Evolutionary conservation across 495 filamentous ascomycete species (phyloP), one percentile per base, ranked within the genome.

Genomic region (Neurospora intermedia): DNA sequence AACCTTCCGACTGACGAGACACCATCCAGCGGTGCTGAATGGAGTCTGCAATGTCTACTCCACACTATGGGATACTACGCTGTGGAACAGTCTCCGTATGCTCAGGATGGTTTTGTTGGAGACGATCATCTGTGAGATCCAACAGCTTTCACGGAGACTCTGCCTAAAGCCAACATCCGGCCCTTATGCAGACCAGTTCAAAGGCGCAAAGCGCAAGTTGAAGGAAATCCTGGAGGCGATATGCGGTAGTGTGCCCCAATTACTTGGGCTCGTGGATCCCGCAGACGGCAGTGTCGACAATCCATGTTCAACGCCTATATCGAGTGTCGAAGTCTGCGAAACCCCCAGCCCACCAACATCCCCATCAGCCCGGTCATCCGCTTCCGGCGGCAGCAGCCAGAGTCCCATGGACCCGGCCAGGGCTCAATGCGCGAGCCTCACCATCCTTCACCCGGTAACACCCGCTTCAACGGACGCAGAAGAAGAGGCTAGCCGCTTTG

Each of bases 31-130:
- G 41, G 77, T 86, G 38, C 87, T 85, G 71, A 82, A 82, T 72
- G 81, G 84, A 48, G 80, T 81, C 69, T 90, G 87, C 75, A 86
- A 90, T 73, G 78, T 86, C 35, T 91, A 91, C 76, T 75, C 78
- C 0, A 84, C 83, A 18, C 77, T 85, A n/a, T 87, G 85, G 84
- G 78, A 85, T 38, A 82, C 83, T 69, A 83, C 83, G n/a, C 75
- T 85, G 9, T 89, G 86, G 85, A 90, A 90, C 74, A 81, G 84
- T 43, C 86, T 89, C 71, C 87, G 88, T 40, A 84, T 83, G 42
- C 82, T 84, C 13, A 85, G 88, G 20, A 87, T 91, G 70, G 76
- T 90, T n/a, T 76, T 88, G 48, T 86, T 86, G 73, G 87, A 89
- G 71, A 85, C 86, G 23, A 86, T 90, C 16, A 72, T 82, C 11